Base-by-base conservation (phyloP, 495 filamentous ascomycete species). In the Neurospora tetrasperma region DNA sequence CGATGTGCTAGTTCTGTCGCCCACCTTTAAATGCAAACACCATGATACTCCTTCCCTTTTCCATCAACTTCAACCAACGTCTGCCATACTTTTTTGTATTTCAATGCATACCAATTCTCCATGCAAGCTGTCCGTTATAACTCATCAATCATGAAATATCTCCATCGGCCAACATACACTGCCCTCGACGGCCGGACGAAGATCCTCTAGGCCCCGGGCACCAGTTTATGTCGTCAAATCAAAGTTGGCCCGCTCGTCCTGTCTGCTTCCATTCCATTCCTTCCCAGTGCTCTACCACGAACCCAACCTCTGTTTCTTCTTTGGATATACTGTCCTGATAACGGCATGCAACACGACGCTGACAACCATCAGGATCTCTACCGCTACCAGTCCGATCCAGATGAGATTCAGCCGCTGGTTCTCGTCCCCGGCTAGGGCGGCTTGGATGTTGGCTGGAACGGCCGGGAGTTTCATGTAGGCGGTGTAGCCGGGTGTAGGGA, bases 341-440 rank as follows among this genome's bases (percentile, higher is more conserved):
- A 79, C 70, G 18, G 78, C 72, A 2, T 75, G 73, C n/a, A 82
- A 31, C 2, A 79, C 75, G 1, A 83, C 81, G 11, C 79, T 77
- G 16, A 80, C 46, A 0, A 86, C 81, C 74, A 86, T 80, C 70
- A 82, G 69, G 4, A 82, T 80, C 73, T 86, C 83, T 12, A 85
- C 69, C 18, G 77, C 77, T 27, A 86, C 70, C 42, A 86, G 76
- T 16, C 81, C 78, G 71, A 86, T 80, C 84, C 84, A 86, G 70
- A 86, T 76, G 43, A 77, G 77, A 76, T 86, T 84, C n/a, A 86
- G 73, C 2, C 84, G 68, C 66, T 82, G 75, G 70, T 82, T 78
- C 42, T 85, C 79, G 70, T 82, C 79, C 44, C 73, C 79, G 27
- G 76, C 76, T 8, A 81, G 74, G 40, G 78, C 44, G 11, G 74